Evolutionary conservation across 2,329 filamentous ascomycete species (phyloP).

Genomic region (Coniochaeta pulveracea): DNA sequence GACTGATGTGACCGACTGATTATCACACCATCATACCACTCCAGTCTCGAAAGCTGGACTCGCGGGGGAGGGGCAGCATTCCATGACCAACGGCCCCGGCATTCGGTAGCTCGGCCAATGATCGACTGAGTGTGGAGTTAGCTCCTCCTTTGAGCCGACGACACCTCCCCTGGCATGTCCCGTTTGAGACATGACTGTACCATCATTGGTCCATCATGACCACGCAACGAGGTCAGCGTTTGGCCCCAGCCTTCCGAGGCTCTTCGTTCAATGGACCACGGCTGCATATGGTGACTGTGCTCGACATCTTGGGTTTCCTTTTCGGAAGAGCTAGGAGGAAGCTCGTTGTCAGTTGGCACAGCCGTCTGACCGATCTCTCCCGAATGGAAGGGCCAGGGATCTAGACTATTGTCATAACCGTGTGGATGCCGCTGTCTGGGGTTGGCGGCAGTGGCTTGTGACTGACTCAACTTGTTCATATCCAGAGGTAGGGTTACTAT

Average conservation of each 20-base stretch:
- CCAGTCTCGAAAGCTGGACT: background rate
- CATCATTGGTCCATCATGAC: too few relatives aligned
- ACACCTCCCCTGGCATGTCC: conserved; percentile 9
- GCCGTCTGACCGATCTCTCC: conserved; percentile 17
- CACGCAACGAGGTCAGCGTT: too few relatives aligned
- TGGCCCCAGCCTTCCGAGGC: too few relatives aligned
- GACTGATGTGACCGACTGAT: too few relatives aligned
- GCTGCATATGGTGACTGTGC: too few relatives aligned
- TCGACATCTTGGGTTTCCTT: too few relatives aligned
- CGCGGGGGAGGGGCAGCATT: conserved; percentile 2
- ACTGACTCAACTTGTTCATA: conserved; percentile 4
- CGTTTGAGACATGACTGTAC: conserved; percentile 1
- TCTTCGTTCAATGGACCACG: too few relatives aligned
- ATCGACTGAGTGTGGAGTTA: conserved; percentile 18
- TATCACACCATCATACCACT: too few relatives aligned
- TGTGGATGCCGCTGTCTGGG: conserved; percentile 2
- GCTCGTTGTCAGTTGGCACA: conserved; percentile 1
- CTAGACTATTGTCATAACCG: conserved; percentile 2
- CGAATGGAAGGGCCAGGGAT: conserved; percentile 9
- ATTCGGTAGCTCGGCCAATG: conserved; percentile 36
- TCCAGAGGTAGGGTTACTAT: too few relatives aligned
- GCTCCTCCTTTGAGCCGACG: conserved; percentile 25
- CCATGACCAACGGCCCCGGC: conserved; percentile 10
- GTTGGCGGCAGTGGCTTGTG: conserved; percentile 1
- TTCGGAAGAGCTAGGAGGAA: background rate